Base-by-base conservation (phyloP, 371 early-diverging fungal genomes). In the Gilbertella persicaria region DNA sequence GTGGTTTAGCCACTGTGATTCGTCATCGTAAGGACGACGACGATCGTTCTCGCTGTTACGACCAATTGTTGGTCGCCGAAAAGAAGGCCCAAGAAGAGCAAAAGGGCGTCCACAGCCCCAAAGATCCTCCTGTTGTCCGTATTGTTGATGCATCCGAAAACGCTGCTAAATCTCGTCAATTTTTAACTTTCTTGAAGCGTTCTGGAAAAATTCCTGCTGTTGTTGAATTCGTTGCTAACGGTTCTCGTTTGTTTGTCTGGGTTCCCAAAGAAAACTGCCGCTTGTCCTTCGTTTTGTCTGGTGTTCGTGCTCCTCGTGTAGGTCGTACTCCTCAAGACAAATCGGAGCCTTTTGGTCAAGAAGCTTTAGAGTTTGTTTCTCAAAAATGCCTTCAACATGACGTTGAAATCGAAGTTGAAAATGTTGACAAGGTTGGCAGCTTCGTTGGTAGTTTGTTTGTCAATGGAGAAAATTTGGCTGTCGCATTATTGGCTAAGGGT, bases 281-380 rank as follows among this genome's bases (percentile, higher is more conserved):
- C 50, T 61, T 98, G 53, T 86, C 93, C 0, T 78, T 97, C 58
- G 91, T 95, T 0, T 75, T 98, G 20, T 88, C 86, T 26, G 87
- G 87, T 44, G 75, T 84, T 55, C 92, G 83, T 54, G 88, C 80
- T 58, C 93, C 87, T 54, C 85, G 83, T 57, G 88, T 80, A 9
- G 86, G 86, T 26, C 84, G 84, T 39, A 70, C 62, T 41, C 58
- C 86, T 9, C 63, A 63, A 23, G 92, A 92, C 49, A 86, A 83
- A 43, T 70, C 87, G n/a, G 97, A 98, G 55, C 92, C 96, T 3
- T 92, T 83, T 63, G 96, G 93, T 33, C 79, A 73, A 17, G 98
- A 95, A 70, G 93, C 95, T 0, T 66, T 89, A 25, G 83, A 81
- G 4, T 89, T 83, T 64, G 80, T 87, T 2, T 71, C 72, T 37